Evolutionary conservation across 164 flowering plant genomes (phyloP), one percentile per base, ranked within the genome.

Genomic region (Houttuynia cordata): DNA sequence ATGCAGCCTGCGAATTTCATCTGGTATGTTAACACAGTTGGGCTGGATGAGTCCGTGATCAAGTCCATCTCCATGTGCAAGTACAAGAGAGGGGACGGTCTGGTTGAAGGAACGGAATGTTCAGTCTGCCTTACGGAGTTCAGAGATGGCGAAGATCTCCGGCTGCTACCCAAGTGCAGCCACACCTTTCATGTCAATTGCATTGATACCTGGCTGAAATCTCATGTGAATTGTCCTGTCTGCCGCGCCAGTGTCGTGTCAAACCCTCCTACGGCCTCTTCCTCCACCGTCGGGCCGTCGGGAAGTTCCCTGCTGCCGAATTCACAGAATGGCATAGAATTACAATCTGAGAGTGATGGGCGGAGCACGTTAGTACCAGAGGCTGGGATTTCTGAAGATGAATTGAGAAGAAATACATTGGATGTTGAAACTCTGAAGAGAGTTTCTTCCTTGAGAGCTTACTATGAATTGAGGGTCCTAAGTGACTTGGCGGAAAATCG

Each of bases 121-220:
- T 77, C 88, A 0, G 87, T 86, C 25, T 86, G 93, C 50, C 63
- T 86, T 53, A 67, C 57, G 39, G 93, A 86, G 70, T 86, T 86
- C 62, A 65, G 62, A 10, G 81, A 84, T 15, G 82, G 69, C 4
- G 90, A 84, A 24, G 70, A 65, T 23, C 73, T 86, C 14, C 45
- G 90, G 57, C 70, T 86, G 12, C 66, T 86, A 57, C 93, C 93
- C 24, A 84, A 86, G 66, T 86, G 90, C 65, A 77, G 72, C 63
- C 93, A 86, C 56, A 88, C 93, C 19, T 86, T 86, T 66, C 90
- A 86, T 49, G 61, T 81, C 22, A 58, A 74, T 42, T 86, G 93
- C 58, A 82, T 86, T 52, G 93, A 86, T 67, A 82, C 85, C n/a
- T 86, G 93, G 93, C 62, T 86, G 37, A 68, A 76, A 64, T 75